Base-by-base conservation (phyloP, 768 basidiomycete genomes). In the Brasilioporus rufonigricans region DNA sequence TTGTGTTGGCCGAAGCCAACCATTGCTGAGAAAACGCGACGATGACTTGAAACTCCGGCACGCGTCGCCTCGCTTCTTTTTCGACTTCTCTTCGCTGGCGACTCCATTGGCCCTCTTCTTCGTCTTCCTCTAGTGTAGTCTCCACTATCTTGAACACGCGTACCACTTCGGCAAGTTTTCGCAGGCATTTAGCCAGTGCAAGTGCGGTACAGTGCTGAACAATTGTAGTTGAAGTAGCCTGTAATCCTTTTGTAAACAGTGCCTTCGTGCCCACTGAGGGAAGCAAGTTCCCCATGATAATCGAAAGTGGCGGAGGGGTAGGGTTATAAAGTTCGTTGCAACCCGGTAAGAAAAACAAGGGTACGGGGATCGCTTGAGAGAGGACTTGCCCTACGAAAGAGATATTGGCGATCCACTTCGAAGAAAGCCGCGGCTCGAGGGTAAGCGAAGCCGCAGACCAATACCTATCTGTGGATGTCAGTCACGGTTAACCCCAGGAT, bases 361-460 rank as follows among this genome's bases (percentile, higher is more conserved):
- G 61, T 1, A 74, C 60, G 0, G 94, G 92, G 2, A 93, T 73
- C 0, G 90, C 84, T 0, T 93, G 79, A 1, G 89, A 87, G 48
- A 97, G 78, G 50, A 98, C 80, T 9, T 78, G 77, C 3, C 87
- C 91, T 38, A 91, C 83, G 65, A 94, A 89, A 5, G 91, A 77
- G 59, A 97, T 85, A 54, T 93, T 96, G 0, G 88, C 83, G 31
- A 98, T 85, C 94, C 96, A 98, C 65, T 87, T 88, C 0, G 89
- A 89, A 0, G 91, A 90, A 6, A 94, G 79, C 3, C 93, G 84
- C 0, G 93, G 92, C 62, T 96, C 93, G 5, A 95, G 77, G 0
- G 90, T 88, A 32, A 92, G 71, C 3, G 79, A 78, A 5, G 81
- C 83, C 2, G 77, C 77, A 14, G 84, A 67, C 88, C 90, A 92